Evolutionary conservation across 169 alveolate genomes (phyloP), one percentile per base, ranked within the genome.

Genomic region (Plasmodium malariae): DNA sequence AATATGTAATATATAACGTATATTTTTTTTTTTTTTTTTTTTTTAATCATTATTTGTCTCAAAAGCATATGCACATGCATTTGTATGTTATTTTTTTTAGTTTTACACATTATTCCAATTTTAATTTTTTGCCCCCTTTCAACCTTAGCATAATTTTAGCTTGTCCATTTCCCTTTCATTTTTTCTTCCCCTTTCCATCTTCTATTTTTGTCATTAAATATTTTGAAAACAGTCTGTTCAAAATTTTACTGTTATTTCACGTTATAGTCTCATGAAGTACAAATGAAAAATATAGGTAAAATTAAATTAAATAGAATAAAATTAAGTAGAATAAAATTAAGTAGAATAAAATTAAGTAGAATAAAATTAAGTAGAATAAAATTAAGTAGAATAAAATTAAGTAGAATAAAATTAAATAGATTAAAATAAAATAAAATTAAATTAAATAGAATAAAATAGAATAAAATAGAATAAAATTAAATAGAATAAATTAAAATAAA

Each of bases 1-100:
- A n/a, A n/a, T n/a, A n/a, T n/a, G n/a, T n/a, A n/a, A n/a, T 9
- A 54, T 54, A 54, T 14, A 60, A 12, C 0, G 7, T 60, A 6
- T 26, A 26, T 60, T 60, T 60, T 60, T 60, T 21, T 21, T 60
- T 21, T 21, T 60, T 24, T 60, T 60, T 24, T 60, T 28, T 60
- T 60, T 60, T 24, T 60, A 9, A 19, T 30, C 4, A 24, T 28
- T 11, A 28, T 28, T 60, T 60, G 70, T 60, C 70, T 60, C 45
- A 60, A 7, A 19, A 11, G 21, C 62, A 28, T 28, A 30, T 30
- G 70, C 70, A 60, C 45, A 60, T 28, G n/a, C n/a, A 60, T 60
- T 60, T 28, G 14, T 11, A 19, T 6, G 37, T 60, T 28, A 60
- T 30, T 60, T 60, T 26, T 30, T 60, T 60, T 21, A 11, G 24